These are phyloP conservation scores for Pythium chondricola DNA, from an alignment of 352 stramenopile genomes.

Conservation along the genomic window DNA sequence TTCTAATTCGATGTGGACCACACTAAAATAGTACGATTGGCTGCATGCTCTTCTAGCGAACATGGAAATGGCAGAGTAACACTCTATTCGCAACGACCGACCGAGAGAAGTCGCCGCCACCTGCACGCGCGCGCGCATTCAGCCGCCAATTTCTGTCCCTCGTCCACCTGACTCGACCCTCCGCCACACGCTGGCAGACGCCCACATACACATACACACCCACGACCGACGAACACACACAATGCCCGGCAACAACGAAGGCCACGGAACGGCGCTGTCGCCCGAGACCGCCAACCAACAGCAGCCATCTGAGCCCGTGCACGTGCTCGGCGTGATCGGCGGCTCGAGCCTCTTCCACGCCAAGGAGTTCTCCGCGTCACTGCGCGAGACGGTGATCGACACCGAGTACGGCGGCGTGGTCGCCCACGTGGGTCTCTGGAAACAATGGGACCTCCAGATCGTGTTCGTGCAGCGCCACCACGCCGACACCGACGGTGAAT, in stretches of 20 bases:
- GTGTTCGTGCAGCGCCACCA: conserved; percentile 87
- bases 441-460: conserved; percentile 36
- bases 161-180: too few species aligned
- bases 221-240: background rate
- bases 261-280: background rate
- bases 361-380: conserved; percentile 46
- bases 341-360: conserved; percentile 83
- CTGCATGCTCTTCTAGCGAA: background rate
- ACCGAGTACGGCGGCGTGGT: conserved; percentile 67
- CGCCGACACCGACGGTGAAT: conserved; percentile 55
- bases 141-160: too few species aligned
- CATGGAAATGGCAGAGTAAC: background rate
- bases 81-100: background rate
- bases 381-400: conserved; percentile 49
- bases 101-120: too few species aligned
- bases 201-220: background rate
- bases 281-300: background rate
- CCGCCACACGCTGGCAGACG: too few species aligned
- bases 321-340: conserved; percentile 79
- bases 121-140: background rate
- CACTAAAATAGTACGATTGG: too few species aligned
- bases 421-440: conserved; percentile 52
- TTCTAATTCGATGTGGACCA: too few species aligned
- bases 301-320: conserved; percentile 6
- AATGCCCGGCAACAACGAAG: background rate